phyloP scores from a whole-genome alignment of 108 stramenopile genomes.

The Fistulifera solaris region DNA sequence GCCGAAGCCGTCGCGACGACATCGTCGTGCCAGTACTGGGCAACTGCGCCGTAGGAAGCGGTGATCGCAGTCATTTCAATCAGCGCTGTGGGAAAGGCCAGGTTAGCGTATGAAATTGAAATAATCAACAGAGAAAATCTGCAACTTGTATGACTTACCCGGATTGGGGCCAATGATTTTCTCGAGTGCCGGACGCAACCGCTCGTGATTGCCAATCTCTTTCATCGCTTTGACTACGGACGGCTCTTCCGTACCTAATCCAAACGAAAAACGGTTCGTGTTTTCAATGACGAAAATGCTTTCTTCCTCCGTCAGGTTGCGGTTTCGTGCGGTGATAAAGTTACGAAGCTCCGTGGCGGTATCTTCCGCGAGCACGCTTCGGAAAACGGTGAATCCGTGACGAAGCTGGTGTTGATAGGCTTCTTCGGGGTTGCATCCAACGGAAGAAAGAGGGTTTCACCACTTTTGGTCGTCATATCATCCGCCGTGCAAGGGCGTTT shows the following conservation, averaged over 20 bases:
- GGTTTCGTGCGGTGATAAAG: constrained; percentile 28
- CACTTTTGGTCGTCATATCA: constrained; percentile 37
- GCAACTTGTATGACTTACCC: no score
- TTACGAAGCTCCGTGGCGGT: constrained; percentile 28
- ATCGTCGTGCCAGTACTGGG: constrained; percentile 44
- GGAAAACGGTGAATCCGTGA: constrained; percentile 45
- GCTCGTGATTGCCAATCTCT: constrained; percentile 24
- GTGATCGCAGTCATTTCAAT: constrained; percentile 64
- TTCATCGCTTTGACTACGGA: constrained; percentile 12
- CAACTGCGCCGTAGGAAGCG: constrained; percentile 33
- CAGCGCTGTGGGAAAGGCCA: no score
- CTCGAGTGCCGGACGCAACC: constrained; percentile 25
- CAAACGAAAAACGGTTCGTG: constrained; percentile 40
- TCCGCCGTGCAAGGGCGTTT: constrained; percentile 28
- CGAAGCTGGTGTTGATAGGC: constrained; percentile 26
- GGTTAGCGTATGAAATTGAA: no score
- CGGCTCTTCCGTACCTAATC: constrained; percentile 5
- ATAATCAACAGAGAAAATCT: no score
- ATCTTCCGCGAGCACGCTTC: constrained; percentile 23
- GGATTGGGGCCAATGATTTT: constrained; percentile 41
- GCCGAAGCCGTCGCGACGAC: constrained; percentile 21
- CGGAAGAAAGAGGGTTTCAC: constrained; percentile 20
- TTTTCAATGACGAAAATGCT: constrained; percentile 31
- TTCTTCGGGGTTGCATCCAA: constrained; percentile 14
- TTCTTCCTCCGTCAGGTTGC: constrained; percentile 10